Conservation (phyloP, 1,139 yeast genomes). For the Sugiyamaella castrensis region DNA sequence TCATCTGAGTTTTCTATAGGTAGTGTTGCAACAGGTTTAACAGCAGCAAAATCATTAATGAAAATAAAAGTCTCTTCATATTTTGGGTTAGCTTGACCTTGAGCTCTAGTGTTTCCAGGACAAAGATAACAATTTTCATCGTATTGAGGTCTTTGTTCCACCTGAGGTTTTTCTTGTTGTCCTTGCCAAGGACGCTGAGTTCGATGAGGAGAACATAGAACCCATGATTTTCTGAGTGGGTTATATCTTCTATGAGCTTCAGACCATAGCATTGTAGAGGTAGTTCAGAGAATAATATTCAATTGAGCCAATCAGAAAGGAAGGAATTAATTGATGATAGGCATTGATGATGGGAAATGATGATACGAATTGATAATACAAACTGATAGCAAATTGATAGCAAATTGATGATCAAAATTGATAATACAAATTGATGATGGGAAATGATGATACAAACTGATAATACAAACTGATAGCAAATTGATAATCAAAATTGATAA, state of each 20-base stretch:
- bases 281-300: too few relatives aligned
- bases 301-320: too few relatives aligned
- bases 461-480: too few relatives aligned
- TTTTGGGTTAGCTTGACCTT: slow-evolving; percentile 52
- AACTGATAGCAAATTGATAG: too few relatives aligned
- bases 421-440: too few relatives aligned
- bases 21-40: slow-evolving; percentile 38
- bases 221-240: slow-evolving; percentile 61
- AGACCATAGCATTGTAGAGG: slow-evolving; percentile 22
- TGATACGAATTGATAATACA: too few relatives aligned
- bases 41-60: slow-evolving; percentile 71
- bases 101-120: slow-evolving; percentile 68
- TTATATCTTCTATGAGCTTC: slow-evolving; percentile 63
- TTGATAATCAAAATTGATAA: too few relatives aligned
- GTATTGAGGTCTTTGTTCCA: slow-evolving; percentile 49
- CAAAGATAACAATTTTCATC: slow-evolving; percentile 71
- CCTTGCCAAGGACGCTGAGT: slow-evolving; percentile 84
- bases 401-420: too few relatives aligned
- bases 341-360: too few relatives aligned
- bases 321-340: too few relatives aligned
- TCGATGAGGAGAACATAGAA: slow-evolving; percentile 73
- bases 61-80: slow-evolving; percentile 59
- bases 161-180: slow-evolving; percentile 54
- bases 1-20: slow-evolving; percentile 19
- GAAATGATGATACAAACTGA: too few relatives aligned